Evolutionary conservation across 495 filamentous ascomycete genomes (phyloP), one percentile per base, ranked within the genome.

Genomic region (Oleoguttula mirabilis): DNA sequence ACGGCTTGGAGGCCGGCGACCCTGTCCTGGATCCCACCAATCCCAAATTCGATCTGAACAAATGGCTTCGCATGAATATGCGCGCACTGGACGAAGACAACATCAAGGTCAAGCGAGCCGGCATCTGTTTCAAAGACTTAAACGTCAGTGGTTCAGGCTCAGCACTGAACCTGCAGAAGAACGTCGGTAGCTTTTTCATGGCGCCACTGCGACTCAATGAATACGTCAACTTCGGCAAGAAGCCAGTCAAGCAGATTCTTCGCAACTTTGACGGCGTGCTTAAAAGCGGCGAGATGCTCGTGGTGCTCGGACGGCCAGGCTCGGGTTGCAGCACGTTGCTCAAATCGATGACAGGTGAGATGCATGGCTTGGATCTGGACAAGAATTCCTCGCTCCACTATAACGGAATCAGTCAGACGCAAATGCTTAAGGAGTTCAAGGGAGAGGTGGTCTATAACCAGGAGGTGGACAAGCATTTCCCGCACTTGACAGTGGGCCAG

Each of bases 401-500:
- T 39, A 60, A 63, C 47, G 61, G 61, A 7, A 74, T 73, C 0
- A 69, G 73, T 55, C 65, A 73, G 4, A 56, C 65, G 34, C 68
- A 62, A 19, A 80, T 84, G 72, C 60, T 57, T n/a, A 76, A 77
- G 49, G 68, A 68, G 23, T 81, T 71, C 58, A 70, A 76, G 14
- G 75, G 76, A 48, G 73, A 80, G 59, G 49, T 58, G 37, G 43
- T 64, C 10, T 66, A 66, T 36, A 61, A 62, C 37, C 75, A 78
- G 3, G 80, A 83, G 61, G 79, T 82, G 21, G 84, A 90, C 51
- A 65, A 83, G 10, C 83, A 88, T 56, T 86, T 48, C 82, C 48
- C 46, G 4, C 55, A 54, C 43, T 37, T 63, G 14, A 63, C 54
- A 0, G 60, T 61, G 6, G 59, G 59, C 16, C 45, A 63, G 19